Base-by-base conservation (phyloP, 345 rosid species). In the Diplotaxis tenuifolia region DNA sequence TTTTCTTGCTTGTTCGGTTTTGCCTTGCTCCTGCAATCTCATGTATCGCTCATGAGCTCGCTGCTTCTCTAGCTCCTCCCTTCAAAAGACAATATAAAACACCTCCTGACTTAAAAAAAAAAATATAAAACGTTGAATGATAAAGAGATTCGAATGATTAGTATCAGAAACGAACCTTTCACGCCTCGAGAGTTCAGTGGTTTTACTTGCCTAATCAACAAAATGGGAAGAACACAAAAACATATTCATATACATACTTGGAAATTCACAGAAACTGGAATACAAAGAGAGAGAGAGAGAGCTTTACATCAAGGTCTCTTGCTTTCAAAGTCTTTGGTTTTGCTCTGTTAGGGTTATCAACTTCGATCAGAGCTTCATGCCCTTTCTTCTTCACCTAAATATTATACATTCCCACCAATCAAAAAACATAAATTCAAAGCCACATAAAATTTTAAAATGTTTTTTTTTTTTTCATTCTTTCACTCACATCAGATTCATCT, bases 1-100 rank as follows among this genome's bases (percentile, higher is more conserved):
- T 74, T 95, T 95, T 81, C 80, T 86, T 31, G 99, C 96, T 85
- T 90, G 97, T 21, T 95, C 97, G 5, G 97, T 92, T 84, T 95
- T 92, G 49, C 99, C 99, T 73, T 95, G 99, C 77, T 95, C 99
- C 73, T 92, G 99, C 79, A 95, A 84, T 89, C 84, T 91, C 97
- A 91, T 94, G 82, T 88, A 91, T 52, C 96, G 89, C 83, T 94
- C 97, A 49, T 90, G 99, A 77, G 99, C 96, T 79, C 81, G 85
- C 79, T 92, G 96, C 80, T 95, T 95, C 83, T 95, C 97, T 47
- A 95, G 73, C 82, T 92, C 99, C 83, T 95, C 96, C 76, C 99
- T 95, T 82, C 64, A 52, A 8, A 25, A 67, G 56, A 34, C 34
- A 36, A 12, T 16, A 34, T 45, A 16, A 16, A 31, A 21, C n/a